Base-by-base conservation (phyloP, 2,329 filamentous ascomycete genomes). In the Graphiopsis chlorocephala region DNA sequence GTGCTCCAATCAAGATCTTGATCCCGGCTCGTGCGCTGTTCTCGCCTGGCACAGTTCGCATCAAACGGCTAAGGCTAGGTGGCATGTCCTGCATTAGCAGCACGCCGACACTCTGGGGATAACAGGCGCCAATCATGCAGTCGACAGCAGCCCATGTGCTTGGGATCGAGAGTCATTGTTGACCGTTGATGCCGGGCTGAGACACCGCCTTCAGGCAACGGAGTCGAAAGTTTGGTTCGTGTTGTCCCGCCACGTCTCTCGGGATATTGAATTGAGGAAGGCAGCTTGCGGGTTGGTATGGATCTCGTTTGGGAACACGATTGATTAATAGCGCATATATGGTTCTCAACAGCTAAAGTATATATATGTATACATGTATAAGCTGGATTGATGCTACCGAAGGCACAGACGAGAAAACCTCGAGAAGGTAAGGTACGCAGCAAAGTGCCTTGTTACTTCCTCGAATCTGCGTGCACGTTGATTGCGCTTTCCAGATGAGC, bases 61-160 rank as follows among this genome's bases (percentile, higher is more conserved):
- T 62, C 33, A 62, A 23, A 61, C 31, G 58, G 58, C 58, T 23
- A 10, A 33, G 28, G 59, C 42, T 29, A 35, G 26, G 14, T 26
- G 38, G 15, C 23, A 62, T 62, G 60, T 62, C 60, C 48, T 62
- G 60, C 60, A 62, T 62, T 62, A 62, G 60, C 33, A 55, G n/a
- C 2, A 20, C 15, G 17, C 50, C 29, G n/a, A 31, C 25, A 31
- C 28, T 62, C 48, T 61, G 60, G 60, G 60, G 47, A 62, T 42
- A 45, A n/a, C 48, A 45, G 15, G n/a, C 48, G 48, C 60, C 60
- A 62, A 62, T 62, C 60, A 62, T 62, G 47, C 48, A n/a, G n/a
- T n/a, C n/a, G n/a, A n/a, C n/a, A n/a, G n/a, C n/a, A 53, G 26
- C 55, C 60, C 60, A 61, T 61, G 58, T 61, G 58, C 29, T 61